A percentile compares a stretch with the other conserved stretches of the same genome.
phyloP scores from a whole-genome alignment of 2,329 filamentous ascomycete species.

The Trichoderma atrobrunneum region DNA sequence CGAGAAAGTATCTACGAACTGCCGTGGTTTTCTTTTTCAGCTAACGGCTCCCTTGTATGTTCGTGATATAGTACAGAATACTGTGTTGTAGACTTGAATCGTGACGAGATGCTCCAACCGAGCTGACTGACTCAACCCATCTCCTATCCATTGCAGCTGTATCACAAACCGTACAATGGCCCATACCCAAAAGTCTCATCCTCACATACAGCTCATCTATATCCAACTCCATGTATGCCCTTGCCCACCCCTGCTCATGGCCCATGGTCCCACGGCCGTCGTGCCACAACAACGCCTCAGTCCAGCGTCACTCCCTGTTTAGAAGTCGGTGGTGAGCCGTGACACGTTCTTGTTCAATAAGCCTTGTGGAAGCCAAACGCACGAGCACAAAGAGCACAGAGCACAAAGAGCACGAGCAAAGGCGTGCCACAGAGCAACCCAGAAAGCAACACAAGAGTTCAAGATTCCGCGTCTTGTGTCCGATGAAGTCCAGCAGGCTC shows the following conservation, averaged over 20 bases:
- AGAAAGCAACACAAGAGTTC: slow-evolving; percentile 10
- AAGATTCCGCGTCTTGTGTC: slow-evolving; percentile 20
- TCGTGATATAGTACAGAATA: background rate
- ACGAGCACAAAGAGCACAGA: background rate
- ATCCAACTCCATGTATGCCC: background rate
- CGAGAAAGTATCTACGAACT: background rate
- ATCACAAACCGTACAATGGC: background rate
- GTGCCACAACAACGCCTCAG: background rate
- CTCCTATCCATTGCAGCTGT: background rate
- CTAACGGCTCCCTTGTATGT: background rate
- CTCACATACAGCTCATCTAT: background rate
- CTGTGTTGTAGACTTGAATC: background rate
- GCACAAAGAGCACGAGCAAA: background rate
- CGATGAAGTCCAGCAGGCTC: slow-evolving; percentile 20
- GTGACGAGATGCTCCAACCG: background rate
- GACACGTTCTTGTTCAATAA: slow-evolving; percentile 7
- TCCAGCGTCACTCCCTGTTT: background rate
- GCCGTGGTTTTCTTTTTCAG: background rate
- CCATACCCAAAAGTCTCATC: background rate
- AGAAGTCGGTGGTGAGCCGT: background rate
- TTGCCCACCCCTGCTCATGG: background rate
- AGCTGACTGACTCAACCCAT: background rate
- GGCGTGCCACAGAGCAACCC: background rate
- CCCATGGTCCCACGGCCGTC: background rate
- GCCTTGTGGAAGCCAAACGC: background rate